Conservation (phyloP, 306 rosid genomes). For the Bauhinia variegata region DNA sequence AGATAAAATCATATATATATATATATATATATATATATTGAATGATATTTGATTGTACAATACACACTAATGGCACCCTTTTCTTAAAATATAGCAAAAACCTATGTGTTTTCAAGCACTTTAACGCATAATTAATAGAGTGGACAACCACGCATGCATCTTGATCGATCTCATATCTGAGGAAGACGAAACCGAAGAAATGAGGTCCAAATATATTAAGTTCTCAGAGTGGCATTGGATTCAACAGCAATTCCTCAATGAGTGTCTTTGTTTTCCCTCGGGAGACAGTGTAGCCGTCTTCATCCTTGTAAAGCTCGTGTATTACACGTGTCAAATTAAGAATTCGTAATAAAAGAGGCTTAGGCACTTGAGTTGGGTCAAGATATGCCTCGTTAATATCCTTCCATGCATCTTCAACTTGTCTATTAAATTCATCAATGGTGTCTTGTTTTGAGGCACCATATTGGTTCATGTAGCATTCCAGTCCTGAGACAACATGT, state of each 20-base stretch:
- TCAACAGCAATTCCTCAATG: background rate
- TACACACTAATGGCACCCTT: too few species aligned
- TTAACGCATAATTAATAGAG: too few species aligned
- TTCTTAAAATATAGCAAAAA: too few species aligned
- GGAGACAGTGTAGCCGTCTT: background rate
- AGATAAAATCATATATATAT: too few species aligned
- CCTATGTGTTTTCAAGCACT: too few species aligned
- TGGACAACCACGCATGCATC: too few species aligned
- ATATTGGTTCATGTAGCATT: constrained; percentile 51
- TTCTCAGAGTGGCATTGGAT: background rate
- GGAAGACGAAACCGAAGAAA: too few species aligned
- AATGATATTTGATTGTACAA: too few species aligned
- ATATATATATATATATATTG: too few species aligned
- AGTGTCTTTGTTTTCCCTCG: background rate
- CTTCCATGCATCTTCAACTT: constrained; percentile 35
- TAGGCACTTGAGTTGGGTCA: constrained; percentile 14
- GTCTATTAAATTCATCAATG: background rate
- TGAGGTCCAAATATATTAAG: too few species aligned
- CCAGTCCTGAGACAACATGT: constrained; percentile 38
- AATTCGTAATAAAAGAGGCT: constrained; percentile 23
- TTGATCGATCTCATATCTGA: too few species aligned
- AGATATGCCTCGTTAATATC: constrained; percentile 36
- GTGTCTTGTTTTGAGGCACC: constrained; percentile 18
- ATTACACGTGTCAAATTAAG: constrained; percentile 28
- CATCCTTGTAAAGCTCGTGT: background rate